These are phyloP conservation scores for Fomitiporia mediterranea DNA, from an alignment of 1,284 basidiomycete species.

Conservation along the genomic window DNA sequence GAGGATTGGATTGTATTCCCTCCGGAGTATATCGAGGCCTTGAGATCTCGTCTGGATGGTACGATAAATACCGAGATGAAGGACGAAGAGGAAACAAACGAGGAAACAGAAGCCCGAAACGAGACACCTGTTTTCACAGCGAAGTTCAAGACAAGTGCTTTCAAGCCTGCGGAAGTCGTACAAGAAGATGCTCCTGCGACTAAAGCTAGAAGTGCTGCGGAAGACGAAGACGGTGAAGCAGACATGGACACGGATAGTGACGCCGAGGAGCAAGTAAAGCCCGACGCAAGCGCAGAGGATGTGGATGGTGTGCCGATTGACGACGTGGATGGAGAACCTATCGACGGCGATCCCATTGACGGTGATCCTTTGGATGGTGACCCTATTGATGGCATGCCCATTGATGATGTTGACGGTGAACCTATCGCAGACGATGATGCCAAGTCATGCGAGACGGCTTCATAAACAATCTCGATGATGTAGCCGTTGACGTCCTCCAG, in stretches of 20 bases:
- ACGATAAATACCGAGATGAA: constrained; percentile 33
- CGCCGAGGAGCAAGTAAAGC: constrained; percentile 34
- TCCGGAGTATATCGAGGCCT: constrained; percentile 71
- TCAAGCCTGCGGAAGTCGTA: constrained; percentile 58
- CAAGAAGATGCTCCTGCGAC: constrained; percentile 25
- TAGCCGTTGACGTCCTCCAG: too few species aligned
- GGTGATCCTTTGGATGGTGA: constrained; percentile 37
- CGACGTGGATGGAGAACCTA: constrained; percentile 36
- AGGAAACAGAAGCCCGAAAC: constrained; percentile 29
- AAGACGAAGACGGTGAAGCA: constrained; percentile 38
- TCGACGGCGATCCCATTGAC: constrained; percentile 35
- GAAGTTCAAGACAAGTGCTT: constrained; percentile 75
- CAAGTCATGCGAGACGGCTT: too few species aligned
- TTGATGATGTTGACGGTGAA: constrained; percentile 43
- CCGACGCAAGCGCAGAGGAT: constrained; percentile 27
- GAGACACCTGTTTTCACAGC: constrained; percentile 38
- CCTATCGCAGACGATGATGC: constrained; percentile 42
- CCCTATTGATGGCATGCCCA: constrained; percentile 24
- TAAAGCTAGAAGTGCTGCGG: constrained; percentile 28
- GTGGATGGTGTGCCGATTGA: constrained; percentile 38
- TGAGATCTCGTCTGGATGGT: constrained; percentile 72
- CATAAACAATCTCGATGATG: too few species aligned
- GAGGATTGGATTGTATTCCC: constrained; percentile 94
- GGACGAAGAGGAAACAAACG: constrained; percentile 31
- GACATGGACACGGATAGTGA: constrained; percentile 42